Evolutionary conservation across 169 alveolate genomes (phyloP).

Genomic region (Fabrea salina): DNA sequence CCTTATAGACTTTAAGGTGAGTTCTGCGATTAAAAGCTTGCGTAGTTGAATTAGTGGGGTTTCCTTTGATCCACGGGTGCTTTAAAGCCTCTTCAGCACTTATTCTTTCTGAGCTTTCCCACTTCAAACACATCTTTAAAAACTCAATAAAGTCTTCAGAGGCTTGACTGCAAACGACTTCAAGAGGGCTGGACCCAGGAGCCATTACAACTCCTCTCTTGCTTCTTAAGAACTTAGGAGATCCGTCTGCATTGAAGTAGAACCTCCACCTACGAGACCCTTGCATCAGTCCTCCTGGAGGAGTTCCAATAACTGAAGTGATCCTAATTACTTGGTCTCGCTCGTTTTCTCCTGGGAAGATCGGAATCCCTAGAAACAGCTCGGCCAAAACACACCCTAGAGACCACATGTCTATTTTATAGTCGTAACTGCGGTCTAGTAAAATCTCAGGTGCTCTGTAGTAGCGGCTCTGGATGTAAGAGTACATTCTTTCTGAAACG

Average conservation of each 20-base stretch:
- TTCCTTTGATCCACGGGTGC: not conserved
- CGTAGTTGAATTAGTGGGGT: no score
- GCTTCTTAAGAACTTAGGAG: not conserved
- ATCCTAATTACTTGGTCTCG: slow-evolving; percentile 40
- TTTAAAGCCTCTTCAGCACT: not conserved
- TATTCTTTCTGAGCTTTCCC: not conserved
- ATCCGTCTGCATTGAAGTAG: not conserved
- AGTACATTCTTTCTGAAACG: not conserved
- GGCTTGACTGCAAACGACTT: not conserved
- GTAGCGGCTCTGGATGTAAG: not conserved
- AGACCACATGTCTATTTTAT: not conserved
- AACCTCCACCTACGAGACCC: not conserved
- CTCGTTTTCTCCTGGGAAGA: slow-evolving; percentile 71
- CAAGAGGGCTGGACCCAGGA: not conserved
- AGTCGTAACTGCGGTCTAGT: not conserved
- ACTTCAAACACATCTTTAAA: not conserved
- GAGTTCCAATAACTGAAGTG: slow-evolving; percentile 35
- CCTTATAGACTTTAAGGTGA: no score
- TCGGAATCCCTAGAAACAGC: slow-evolving; percentile 59
- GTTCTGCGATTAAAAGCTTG: no score
- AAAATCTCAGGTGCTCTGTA: not conserved
- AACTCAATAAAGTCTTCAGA: not conserved
- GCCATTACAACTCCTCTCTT: not conserved
- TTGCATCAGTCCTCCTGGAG: slow-evolving; percentile 38
- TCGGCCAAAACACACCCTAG: not conserved